Base-by-base conservation (phyloP, 148 eudicot genomes). In the Diospyros lotus region DNA sequence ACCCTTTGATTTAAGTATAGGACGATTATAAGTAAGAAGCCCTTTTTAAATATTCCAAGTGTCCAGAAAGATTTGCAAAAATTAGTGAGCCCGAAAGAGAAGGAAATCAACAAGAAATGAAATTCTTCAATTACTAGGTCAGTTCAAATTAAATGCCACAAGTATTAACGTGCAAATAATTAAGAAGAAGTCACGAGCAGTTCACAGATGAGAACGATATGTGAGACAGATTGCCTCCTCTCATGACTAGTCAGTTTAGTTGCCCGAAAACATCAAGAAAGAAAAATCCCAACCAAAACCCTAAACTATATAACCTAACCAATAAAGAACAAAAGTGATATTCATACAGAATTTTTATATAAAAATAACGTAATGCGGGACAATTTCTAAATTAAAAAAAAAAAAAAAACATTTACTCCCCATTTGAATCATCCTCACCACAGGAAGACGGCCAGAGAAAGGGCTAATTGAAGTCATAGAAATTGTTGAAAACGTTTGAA, bases 401-500 rank as follows among this genome's bases (percentile, higher is more conserved):
- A 6, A 13, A 62, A 64, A n/a, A 45, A 65, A 63, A 54, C 50
- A 66, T 50, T 41, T 64, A 38, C 7, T 64, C 61, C 69, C 64
- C 53, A 15, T 28, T 38, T 48, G 10, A 1, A 4, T 17, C 58
- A 2, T 64, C 76, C 12, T 61, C 48, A 63, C 48, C 68, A 64
- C 46, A 11, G 51, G 51, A 50, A 64, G 41, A 74, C 38, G 53
- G 51, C 5, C 14, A 58, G 51, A 17, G 52, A 71, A 54, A 18
- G 66, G 41, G 62, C 72, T 76, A 78, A 28, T 28, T 28, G 4
- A 80, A 50, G 69, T 89, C 84, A 62, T 88, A 85, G 73, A 91
- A 75, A 46, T 73, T 79, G 17, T 85, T 87, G 80, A 93, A 89
- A 72, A 93, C 74, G 53, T 93, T 96, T 50, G 87, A 59, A 66